These are phyloP conservation scores for Magnusiomyces paraingens DNA, from an alignment of 1,139 yeast genomes.

Conservation along the genomic window DNA sequence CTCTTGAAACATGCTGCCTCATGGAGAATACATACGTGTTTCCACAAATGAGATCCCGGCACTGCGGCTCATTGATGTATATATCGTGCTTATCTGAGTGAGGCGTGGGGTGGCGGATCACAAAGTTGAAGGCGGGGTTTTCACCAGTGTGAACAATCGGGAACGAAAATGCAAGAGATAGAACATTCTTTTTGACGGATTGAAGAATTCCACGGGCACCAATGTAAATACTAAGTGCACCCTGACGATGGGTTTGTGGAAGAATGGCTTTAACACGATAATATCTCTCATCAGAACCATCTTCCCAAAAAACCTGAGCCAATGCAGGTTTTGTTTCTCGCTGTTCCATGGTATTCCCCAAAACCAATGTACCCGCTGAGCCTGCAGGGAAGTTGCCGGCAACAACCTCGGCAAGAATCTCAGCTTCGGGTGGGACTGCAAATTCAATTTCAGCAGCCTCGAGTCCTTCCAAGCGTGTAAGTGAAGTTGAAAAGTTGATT, in stretches of 20 bases:
- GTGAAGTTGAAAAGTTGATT: conserved; percentile 67
- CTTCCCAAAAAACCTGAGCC: conserved; percentile 70
- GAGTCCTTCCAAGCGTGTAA: conserved; percentile 62
- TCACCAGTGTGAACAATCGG: conserved; percentile 74
- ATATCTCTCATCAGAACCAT: conserved; percentile 41
- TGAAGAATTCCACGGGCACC: conserved; percentile 60
- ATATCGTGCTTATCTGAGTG: conserved; percentile 47
- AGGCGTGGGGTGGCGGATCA: conserved; percentile 16
- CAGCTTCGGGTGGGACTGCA: conserved; percentile 62
- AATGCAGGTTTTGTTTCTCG: conserved; percentile 40
- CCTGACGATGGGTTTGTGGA: conserved; percentile 61
- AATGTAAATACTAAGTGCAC: conserved; percentile 69
- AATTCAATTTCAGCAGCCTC: conserved; percentile 77
- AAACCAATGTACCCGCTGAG: conserved; percentile 16
- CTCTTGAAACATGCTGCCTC: conserved; percentile 10
- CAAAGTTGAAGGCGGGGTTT: conserved; percentile 26
- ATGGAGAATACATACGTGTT: conserved; percentile 52
- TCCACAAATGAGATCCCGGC: conserved; percentile 49
- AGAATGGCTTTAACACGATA: conserved; percentile 76
- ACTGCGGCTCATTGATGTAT: conserved; percentile 81
- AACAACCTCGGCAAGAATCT: conserved; percentile 50
- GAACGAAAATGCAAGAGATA: conserved; percentile 67
- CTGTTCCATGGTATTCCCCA: conserved; percentile 18
- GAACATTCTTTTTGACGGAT: conserved; percentile 49
- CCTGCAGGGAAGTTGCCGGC: conserved; percentile 25